Conservation (phyloP, 257 asterid genomes). For the Solanum chilense region DNA sequence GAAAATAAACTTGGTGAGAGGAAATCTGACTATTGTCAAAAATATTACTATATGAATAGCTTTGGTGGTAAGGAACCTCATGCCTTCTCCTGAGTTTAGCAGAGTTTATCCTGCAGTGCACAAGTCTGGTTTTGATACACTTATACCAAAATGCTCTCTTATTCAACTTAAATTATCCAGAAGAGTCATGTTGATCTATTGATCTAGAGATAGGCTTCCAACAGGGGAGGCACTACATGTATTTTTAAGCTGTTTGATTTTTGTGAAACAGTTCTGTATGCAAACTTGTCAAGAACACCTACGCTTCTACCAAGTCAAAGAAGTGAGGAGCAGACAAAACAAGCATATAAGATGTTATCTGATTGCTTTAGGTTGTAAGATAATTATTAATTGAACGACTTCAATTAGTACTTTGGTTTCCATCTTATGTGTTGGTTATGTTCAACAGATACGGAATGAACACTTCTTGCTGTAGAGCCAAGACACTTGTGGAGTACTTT, state of each 20-base stretch:
- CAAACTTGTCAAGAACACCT: conserved; percentile 49
- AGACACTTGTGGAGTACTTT: conserved; percentile 65
- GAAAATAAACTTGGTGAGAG: background rate
- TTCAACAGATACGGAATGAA: conserved; percentile 60
- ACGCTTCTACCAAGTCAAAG: conserved; percentile 64
- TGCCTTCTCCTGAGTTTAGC: background rate
- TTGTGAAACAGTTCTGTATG: conserved; percentile 51
- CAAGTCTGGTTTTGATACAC: background rate
- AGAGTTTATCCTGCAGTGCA: background rate
- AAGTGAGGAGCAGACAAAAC: conserved; percentile 65
- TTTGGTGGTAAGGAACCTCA: background rate
- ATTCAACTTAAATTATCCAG: background rate
- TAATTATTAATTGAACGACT: background rate
- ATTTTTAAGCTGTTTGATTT: background rate
- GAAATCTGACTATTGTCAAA: background rate
- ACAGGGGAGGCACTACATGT: background rate
- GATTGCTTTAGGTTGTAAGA: conserved; percentile 65
- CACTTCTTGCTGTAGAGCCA: conserved; percentile 54
- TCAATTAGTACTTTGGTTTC: background rate
- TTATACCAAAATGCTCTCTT: background rate
- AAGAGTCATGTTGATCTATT: background rate
- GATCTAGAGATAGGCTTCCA: background rate
- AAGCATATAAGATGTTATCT: conserved; percentile 61
- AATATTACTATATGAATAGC: background rate
- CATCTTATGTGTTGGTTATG: conserved; percentile 3